Evolutionary conservation across 1,284 basidiomycete genomes (phyloP).

Genomic region (Termitomyces sp.): DNA sequence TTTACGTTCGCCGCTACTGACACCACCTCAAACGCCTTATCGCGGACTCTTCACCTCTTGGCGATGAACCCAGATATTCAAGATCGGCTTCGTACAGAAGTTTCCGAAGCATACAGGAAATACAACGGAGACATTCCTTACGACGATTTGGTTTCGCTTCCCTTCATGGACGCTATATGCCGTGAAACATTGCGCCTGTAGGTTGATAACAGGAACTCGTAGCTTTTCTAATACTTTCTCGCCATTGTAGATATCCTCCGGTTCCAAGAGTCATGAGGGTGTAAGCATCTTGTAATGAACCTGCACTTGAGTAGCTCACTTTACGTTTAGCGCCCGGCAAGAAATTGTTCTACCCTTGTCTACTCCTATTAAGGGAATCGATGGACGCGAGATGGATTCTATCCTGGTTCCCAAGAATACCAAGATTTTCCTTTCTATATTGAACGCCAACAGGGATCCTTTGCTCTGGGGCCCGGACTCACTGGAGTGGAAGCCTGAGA

Average conservation of each 20-base stretch:
- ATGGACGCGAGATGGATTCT: constrained; percentile 24
- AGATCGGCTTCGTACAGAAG: constrained; percentile 32
- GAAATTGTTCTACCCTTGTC: constrained; percentile 21
- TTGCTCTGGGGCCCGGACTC: constrained; percentile 31
- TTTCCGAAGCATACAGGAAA: constrained; percentile 24
- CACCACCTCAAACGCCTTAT: constrained; percentile 38
- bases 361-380: constrained; percentile 20
- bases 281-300: constrained; percentile 2
- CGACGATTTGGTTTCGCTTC: constrained; percentile 27
- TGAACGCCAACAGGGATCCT: constrained; percentile 26
- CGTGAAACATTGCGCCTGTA: constrained; percentile 32
- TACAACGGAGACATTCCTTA: constrained; percentile 24
- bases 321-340: constrained; percentile 14
- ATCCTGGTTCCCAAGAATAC: constrained; percentile 24
- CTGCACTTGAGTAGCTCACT: not conserved
- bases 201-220: constrained; percentile 1
- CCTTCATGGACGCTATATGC: constrained; percentile 30
- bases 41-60: constrained; percentile 36
- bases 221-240: not conserved
- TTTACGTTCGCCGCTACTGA: constrained; percentile 45
- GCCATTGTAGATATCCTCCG: constrained; percentile 11
- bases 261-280: constrained; percentile 6
- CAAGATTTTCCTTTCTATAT: constrained; percentile 23
- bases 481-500: constrained; percentile 32
- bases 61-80: constrained; percentile 34